Conservation (phyloP, 139 green algal species). For the Tetratostichococcus sp. region DNA sequence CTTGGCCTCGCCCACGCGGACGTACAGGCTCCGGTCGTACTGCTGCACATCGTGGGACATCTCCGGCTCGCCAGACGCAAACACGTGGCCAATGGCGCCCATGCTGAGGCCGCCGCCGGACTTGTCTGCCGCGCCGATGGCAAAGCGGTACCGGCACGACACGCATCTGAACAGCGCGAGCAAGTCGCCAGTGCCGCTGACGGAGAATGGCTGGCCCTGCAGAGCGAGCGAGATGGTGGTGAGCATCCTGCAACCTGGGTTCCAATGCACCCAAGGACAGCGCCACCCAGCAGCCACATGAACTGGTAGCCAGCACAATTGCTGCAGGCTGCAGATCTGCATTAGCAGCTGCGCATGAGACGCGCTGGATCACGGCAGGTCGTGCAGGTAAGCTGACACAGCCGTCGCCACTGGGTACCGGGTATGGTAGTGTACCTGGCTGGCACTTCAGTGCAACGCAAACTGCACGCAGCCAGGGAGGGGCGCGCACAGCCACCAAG, state of each 20-base stretch:
- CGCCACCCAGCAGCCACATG: too few species aligned
- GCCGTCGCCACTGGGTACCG: background rate
- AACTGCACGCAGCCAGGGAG: background rate
- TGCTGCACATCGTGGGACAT: constrained; percentile 75
- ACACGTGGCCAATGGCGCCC: constrained; percentile 40
- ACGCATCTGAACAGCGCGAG: constrained; percentile 83
- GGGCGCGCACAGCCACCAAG: too few species aligned
- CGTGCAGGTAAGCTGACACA: background rate
- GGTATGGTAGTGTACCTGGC: background rate
- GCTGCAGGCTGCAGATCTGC: too few species aligned
- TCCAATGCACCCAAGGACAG: too few species aligned
- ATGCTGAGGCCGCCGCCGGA: background rate
- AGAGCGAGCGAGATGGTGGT: too few species aligned
- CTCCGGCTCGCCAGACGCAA: constrained; percentile 60
- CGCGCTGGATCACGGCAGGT: too few species aligned
- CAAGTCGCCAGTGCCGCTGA: constrained; percentile 71
- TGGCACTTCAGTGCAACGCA: background rate
- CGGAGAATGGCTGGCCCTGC: constrained; percentile 73
- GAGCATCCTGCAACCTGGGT: too few species aligned
- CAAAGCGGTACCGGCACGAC: constrained; percentile 79
- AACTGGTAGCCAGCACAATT: background rate
- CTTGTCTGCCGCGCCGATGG: constrained; percentile 38
- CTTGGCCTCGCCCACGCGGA: constrained; percentile 73
- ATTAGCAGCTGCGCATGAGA: background rate
- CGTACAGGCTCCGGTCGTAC: constrained; percentile 74